Conservation (phyloP, 495 filamentous ascomycete species). For the Penicillium antarcticum region DNA sequence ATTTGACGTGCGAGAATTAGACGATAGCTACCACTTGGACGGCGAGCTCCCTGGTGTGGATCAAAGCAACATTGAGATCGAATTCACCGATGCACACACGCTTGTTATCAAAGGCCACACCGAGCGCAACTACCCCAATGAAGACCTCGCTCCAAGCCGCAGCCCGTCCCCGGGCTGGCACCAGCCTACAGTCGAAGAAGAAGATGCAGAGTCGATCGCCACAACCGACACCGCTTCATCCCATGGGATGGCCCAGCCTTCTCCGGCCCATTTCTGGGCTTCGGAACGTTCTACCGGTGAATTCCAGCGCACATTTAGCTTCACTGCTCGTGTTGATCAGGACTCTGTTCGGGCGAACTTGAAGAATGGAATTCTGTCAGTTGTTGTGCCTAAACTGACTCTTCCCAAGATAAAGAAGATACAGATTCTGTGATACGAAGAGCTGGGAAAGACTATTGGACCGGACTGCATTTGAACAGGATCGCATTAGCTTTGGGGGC, state of each 20-base stretch:
- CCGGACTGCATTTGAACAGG: background rate
- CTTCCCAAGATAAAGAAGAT: slow-evolving; percentile 52
- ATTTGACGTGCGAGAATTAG: slow-evolving; percentile 77
- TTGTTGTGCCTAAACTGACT: slow-evolving; percentile 74
- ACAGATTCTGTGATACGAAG: slow-evolving; percentile 46
- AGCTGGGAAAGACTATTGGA: background rate
- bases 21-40: slow-evolving; percentile 70
- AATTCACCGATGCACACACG: slow-evolving; percentile 79
- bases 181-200: slow-evolving; percentile 61
- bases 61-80: slow-evolving; percentile 73
- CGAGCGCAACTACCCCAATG: slow-evolving; percentile 51
- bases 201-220: slow-evolving; percentile 23
- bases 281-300: slow-evolving; percentile 76
- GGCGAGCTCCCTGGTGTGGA: slow-evolving; percentile 85
- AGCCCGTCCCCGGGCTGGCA: slow-evolving; percentile 7
- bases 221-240: slow-evolving; percentile 9
- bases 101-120: slow-evolving; percentile 68
- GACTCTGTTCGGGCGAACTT: slow-evolving; percentile 71
- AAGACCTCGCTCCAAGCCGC: slow-evolving; percentile 6
- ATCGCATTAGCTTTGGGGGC: background rate
- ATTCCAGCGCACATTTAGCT: slow-evolving; percentile 76
- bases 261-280: slow-evolving; percentile 68
- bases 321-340: slow-evolving; percentile 71
- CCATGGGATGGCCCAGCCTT: slow-evolving; percentile 23
- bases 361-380: slow-evolving; percentile 69